Evolutionary conservation across 1,284 basidiomycete species (phyloP).

Genomic region (Tetrapyrgos nigripes): DNA sequence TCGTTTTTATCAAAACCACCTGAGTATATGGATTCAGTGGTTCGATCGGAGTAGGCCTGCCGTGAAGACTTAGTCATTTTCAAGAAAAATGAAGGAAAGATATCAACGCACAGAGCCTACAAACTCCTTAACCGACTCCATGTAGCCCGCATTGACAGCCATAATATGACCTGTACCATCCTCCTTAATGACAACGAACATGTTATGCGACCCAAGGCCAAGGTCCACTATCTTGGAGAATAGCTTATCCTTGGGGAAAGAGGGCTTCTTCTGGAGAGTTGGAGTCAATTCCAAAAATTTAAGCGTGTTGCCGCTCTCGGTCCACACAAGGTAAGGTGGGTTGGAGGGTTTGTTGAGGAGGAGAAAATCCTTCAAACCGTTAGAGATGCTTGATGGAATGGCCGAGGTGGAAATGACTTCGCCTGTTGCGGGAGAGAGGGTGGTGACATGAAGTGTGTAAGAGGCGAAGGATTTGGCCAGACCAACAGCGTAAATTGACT

Average conservation of each 20-base stretch:
- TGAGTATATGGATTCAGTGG: conserved; percentile 59
- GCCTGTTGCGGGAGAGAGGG: conserved; percentile 63
- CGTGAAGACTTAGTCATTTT: conserved; percentile 5
- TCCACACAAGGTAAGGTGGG: conserved; percentile 65
- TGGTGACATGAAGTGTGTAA: conserved; percentile 71
- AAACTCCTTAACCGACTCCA: conserved; percentile 63
- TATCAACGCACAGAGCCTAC: conserved; percentile 54
- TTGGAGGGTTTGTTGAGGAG: conserved; percentile 36
- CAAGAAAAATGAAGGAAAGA: conserved; percentile 10
- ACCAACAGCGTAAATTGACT: conserved; percentile 72
- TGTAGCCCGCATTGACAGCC: conserved; percentile 48
- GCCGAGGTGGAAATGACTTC: conserved; percentile 55
- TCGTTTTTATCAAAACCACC: conserved; percentile 68
- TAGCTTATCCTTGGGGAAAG: conserved; percentile 45
- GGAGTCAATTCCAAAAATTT: conserved; percentile 60
- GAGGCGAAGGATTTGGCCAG: conserved; percentile 67
- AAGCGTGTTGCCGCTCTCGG: conserved; percentile 62
- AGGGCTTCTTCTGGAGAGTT: conserved; percentile 55
- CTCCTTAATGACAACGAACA: conserved; percentile 57
- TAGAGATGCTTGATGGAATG: conserved; percentile 64
- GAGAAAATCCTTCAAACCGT: conserved; percentile 51
- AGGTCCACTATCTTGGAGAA: conserved; percentile 63
- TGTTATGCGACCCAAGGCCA: conserved; percentile 52
- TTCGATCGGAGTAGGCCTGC: conserved; percentile 45
- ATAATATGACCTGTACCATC: conserved; percentile 66